Evolutionary conservation across 106 monocot genomes (phyloP).

Genomic region (Allium cepa): DNA sequence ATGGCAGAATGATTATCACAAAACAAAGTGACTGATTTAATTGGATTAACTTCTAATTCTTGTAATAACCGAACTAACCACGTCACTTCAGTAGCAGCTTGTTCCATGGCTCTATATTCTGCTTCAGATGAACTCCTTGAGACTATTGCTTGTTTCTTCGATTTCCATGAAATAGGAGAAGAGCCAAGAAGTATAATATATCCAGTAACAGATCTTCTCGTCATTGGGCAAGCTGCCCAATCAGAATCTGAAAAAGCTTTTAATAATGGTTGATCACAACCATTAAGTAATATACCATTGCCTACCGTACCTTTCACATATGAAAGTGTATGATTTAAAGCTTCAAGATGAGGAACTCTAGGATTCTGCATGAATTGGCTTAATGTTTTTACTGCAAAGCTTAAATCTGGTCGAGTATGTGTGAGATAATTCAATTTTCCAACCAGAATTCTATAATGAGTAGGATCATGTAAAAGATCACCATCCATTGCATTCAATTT

Average conservation of each 20-base stretch:
- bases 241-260: background rate
- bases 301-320: background rate
- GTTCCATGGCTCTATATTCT: background rate
- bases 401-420: background rate
- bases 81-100: background rate
- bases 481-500: background rate
- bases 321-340: background rate
- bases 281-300: background rate
- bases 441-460: background rate
- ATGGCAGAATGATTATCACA: background rate
- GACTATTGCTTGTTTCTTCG: background rate
- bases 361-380: background rate
- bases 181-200: background rate
- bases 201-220: background rate
- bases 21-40: background rate
- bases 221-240: background rate
- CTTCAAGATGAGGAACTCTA: background rate
- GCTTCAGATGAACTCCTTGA: background rate
- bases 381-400: background rate
- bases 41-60: background rate
- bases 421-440: background rate
- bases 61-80: background rate
- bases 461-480: background rate
- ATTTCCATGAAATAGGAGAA: background rate
- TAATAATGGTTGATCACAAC: too few species aligned